Conservation (phyloP, 2,329 filamentous ascomycete species). For the Fusarium sp. region DNA sequence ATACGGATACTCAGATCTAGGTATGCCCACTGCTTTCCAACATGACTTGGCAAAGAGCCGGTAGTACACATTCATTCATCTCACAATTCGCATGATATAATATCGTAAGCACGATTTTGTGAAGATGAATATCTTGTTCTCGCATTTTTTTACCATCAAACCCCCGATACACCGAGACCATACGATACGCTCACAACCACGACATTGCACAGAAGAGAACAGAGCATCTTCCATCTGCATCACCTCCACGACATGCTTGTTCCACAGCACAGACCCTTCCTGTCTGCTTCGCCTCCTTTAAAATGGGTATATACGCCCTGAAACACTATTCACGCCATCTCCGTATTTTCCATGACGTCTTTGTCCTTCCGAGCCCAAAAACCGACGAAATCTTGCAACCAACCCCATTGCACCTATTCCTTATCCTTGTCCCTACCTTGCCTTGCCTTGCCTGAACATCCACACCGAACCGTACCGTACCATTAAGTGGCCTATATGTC, state of each 20-base stretch:
- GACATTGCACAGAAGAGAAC: neutral
- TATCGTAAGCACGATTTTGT: neutral
- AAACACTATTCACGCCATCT: conserved; percentile 34
- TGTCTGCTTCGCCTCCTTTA: conserved; percentile 25
- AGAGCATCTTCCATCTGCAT: conserved; percentile 1
- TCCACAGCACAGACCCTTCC: conserved; percentile 8
- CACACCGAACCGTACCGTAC: neutral
- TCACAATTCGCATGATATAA: neutral
- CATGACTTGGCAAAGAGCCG: neutral
- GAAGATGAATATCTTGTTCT: conserved; percentile 10
- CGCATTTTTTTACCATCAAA: neutral
- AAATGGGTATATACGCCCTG: conserved; percentile 48
- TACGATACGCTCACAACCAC: neutral
- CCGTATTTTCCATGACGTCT: conserved; percentile 5
- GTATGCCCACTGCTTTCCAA: neutral
- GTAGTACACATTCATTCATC: neutral
- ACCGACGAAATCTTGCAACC: conserved; percentile 6
- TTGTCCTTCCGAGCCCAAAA: conserved; percentile 14
- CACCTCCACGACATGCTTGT: neutral
- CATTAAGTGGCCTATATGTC: conserved; percentile 37
- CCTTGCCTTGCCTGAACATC: neutral
- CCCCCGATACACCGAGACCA: neutral
- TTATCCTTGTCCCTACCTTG: neutral
- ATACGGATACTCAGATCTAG: neutral
- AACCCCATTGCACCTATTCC: conserved; percentile 14